A percentile compares a stretch with the other conserved stretches of the same genome.
phyloP scores from a whole-genome alignment of 257 asterid species.

The Ajuga chamaepitys region DNA sequence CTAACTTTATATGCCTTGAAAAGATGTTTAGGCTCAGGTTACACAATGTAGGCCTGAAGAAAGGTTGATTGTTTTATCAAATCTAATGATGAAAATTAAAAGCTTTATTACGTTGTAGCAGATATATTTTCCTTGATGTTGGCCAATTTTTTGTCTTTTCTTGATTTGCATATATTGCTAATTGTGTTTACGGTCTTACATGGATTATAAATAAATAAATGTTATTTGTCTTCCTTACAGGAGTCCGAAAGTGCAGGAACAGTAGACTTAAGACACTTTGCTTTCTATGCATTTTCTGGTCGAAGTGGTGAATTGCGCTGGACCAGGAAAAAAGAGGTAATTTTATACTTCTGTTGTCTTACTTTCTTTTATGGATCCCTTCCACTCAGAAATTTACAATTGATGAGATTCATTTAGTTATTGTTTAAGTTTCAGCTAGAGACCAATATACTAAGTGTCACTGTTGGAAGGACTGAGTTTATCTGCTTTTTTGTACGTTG shows the following conservation, averaged over 20 bases:
- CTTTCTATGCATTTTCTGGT: conserved; percentile 88
- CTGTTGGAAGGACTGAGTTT: neutral
- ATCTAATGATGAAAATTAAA: neutral
- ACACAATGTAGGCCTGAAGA: neutral
- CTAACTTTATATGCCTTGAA: neutral
- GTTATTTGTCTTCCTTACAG: conserved; percentile 32
- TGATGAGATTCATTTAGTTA: neutral
- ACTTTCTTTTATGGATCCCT: neutral
- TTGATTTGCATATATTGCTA: conserved; percentile 6
- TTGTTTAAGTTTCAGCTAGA: neutral
- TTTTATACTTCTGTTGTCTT: conserved; percentile 1
- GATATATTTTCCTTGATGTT: neutral
- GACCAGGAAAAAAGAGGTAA: conserved; percentile 81
- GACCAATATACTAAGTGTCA: neutral
- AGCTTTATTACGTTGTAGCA: neutral
- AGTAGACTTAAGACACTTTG: conserved; percentile 86
- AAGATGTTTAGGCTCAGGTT: neutral
- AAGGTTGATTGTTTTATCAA: neutral
- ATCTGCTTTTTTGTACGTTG: neutral
- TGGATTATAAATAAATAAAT: conserved; percentile 11
- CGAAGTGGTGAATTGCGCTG: conserved; percentile 85
- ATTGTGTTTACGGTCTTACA: neutral
- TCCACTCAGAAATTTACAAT: neutral
- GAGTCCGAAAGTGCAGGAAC: conserved; percentile 61
- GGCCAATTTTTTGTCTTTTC: neutral